Evolutionary conservation across 2,329 filamentous ascomycete species (phyloP).

Genomic region (Calonectria montana): DNA sequence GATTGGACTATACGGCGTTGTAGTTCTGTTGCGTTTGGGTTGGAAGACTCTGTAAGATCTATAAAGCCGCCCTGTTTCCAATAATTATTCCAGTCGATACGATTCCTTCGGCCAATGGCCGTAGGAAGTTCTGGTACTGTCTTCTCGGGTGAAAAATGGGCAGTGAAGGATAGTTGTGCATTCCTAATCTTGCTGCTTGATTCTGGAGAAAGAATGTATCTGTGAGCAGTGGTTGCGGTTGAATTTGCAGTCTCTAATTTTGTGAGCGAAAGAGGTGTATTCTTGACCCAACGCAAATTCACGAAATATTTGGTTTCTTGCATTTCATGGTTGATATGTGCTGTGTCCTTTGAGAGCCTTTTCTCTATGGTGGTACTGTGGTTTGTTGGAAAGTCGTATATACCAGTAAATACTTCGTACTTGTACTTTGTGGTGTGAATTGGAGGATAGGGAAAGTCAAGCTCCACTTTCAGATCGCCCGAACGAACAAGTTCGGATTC

Average conservation of each 20-base stretch:
- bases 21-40: slow-evolving; percentile 52
- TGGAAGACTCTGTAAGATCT: slow-evolving; percentile 51
- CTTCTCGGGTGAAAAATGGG: slow-evolving; percentile 47
- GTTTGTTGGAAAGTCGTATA: slow-evolving; percentile 52
- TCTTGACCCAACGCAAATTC: slow-evolving; percentile 49
- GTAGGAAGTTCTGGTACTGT: slow-evolving; percentile 38
- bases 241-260: slow-evolving; percentile 40
- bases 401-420: slow-evolving; percentile 56
- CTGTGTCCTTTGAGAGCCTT: slow-evolving; percentile 23
- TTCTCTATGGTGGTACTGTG: slow-evolving; percentile 49
- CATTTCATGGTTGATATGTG: slow-evolving; percentile 52
- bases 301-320: slow-evolving; percentile 52
- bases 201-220: slow-evolving; percentile 44
- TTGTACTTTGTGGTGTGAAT: slow-evolving; percentile 55
- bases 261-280: slow-evolving; percentile 28
- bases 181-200: not conserved
- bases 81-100: slow-evolving; percentile 47
- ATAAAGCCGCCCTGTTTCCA: slow-evolving; percentile 56
- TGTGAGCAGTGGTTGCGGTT: slow-evolving; percentile 42
- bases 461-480: slow-evolving; percentile 49
- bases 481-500: slow-evolving; percentile 48
- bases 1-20: slow-evolving; percentile 57
- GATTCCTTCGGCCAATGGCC: slow-evolving; percentile 39
- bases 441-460: slow-evolving; percentile 58
- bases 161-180: slow-evolving; percentile 45